phyloP scores from a whole-genome alignment of 768 basidiomycete genomes.

The Mycena rebaudengoi region DNA sequence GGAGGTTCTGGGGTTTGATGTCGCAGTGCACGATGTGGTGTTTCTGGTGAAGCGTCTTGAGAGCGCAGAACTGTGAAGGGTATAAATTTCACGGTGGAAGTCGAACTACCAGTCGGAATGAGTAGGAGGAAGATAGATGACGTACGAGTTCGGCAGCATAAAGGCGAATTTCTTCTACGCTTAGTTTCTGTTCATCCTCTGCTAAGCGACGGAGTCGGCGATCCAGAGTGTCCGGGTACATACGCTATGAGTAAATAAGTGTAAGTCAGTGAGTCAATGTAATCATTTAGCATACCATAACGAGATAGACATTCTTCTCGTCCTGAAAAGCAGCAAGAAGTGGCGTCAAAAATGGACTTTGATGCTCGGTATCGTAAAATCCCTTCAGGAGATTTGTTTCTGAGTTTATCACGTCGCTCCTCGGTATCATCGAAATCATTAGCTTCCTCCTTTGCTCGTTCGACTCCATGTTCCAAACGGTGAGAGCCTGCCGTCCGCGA shows the following conservation, averaged over 20 bases:
- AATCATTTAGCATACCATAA: conserved; percentile 14
- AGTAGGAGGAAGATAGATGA: neutral
- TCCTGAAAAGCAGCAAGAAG: conserved; percentile 4
- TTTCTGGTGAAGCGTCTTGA: conserved; percentile 19
- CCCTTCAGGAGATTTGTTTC: neutral
- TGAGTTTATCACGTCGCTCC: neutral
- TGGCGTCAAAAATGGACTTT: conserved; percentile 6
- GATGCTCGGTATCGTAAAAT: neutral
- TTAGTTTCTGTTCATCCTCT: neutral
- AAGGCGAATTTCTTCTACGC: neutral
- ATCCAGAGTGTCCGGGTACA: conserved; percentile 6
- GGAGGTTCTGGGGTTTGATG: conserved; percentile 27
- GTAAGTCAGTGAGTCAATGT: neutral
- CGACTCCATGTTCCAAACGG: too few relatives aligned
- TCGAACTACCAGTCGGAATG: neutral
- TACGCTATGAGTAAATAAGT: neutral
- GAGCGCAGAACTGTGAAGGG: conserved; percentile 22
- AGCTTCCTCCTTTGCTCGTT: too few relatives aligned
- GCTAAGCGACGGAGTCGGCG: neutral
- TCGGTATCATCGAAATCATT: too few relatives aligned
- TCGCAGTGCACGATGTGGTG: conserved; percentile 24
- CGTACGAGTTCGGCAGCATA: conserved; percentile 10
- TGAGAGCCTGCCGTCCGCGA: neutral
- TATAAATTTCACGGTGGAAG: too few relatives aligned
- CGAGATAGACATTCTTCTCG: neutral